phyloP scores from a whole-genome alignment of 176 grass and related monocot species.

The Oryza rufipogon region DNA sequence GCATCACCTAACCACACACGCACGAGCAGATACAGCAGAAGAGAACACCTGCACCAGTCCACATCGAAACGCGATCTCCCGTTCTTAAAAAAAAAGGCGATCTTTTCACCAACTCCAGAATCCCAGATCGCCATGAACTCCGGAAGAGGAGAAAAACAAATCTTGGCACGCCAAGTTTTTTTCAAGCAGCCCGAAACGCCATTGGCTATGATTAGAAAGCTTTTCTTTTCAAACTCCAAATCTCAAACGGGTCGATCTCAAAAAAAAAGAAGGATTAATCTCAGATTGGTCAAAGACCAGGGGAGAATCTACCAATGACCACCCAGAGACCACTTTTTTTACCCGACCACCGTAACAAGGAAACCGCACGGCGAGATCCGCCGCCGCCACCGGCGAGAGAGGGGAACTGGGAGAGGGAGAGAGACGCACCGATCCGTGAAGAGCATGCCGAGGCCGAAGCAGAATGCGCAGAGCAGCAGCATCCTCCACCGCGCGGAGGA shows the following conservation, averaged over 20 bases:
- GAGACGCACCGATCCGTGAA: constrained; percentile 72
- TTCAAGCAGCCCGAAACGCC: not conserved
- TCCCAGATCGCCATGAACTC: constrained; percentile 45
- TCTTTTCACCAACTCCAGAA: constrained; percentile 44
- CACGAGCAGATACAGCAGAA: constrained; percentile 23
- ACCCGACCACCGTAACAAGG: not conserved
- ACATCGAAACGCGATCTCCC: constrained; percentile 37
- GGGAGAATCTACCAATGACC: constrained; percentile 20
- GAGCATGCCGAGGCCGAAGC: constrained; percentile 89
- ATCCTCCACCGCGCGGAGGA: constrained; percentile 66
- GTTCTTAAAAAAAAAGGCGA: not conserved
- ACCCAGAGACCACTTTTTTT: not conserved
- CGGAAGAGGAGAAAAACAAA: not conserved
- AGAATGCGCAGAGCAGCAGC: constrained; percentile 63
- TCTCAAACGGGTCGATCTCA: constrained; percentile 17
- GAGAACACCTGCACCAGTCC: constrained; percentile 13
- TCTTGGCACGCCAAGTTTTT: not conserved
- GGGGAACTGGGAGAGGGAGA: not conserved
- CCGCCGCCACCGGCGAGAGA: not conserved
- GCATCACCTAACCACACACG: constrained; percentile 20
- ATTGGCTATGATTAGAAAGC: constrained; percentile 22
- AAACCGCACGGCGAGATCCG: constrained; percentile 37
- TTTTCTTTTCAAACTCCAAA: constrained; percentile 6
- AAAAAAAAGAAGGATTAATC: not conserved
- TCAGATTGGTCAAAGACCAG: constrained; percentile 1